phyloP scores from a whole-genome alignment of 179 eudicot genomes.

The Patellifolia procumbens region DNA sequence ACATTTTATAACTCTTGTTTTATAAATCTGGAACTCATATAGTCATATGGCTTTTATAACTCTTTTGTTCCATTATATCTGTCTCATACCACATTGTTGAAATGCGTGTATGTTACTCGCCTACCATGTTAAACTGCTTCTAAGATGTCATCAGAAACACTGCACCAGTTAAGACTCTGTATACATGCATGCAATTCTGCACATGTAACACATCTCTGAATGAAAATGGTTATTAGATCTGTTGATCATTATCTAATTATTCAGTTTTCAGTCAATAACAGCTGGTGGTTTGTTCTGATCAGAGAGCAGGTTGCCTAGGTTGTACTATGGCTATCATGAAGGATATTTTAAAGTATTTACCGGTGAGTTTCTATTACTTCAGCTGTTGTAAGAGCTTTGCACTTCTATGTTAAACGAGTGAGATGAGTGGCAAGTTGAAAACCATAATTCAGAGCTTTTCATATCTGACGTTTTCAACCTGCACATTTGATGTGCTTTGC shows the following conservation, averaged over 20 bases:
- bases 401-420: neutral
- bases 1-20: neutral
- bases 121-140: neutral
- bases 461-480: neutral
- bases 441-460: neutral
- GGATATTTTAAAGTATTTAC: slow-evolving; percentile 53
- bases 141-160: neutral
- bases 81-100: slow-evolving; percentile 2
- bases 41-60: neutral
- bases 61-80: neutral
- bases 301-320: slow-evolving; percentile 71
- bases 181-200: neutral
- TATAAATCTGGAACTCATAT: slow-evolving; percentile 3
- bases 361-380: slow-evolving; percentile 44
- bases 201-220: neutral
- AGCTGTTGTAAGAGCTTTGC: neutral
- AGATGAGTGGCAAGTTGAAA: neutral
- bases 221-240: neutral
- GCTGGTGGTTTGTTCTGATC: neutral
- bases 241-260: neutral
- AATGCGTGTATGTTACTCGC: neutral
- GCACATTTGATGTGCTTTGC: neutral
- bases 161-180: neutral
- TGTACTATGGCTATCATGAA: slow-evolving; percentile 59
- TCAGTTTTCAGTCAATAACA: slow-evolving; percentile 15